Base-by-base conservation (phyloP, 2,329 filamentous ascomycete genomes). In the Pseudopithomyces chartarum region DNA sequence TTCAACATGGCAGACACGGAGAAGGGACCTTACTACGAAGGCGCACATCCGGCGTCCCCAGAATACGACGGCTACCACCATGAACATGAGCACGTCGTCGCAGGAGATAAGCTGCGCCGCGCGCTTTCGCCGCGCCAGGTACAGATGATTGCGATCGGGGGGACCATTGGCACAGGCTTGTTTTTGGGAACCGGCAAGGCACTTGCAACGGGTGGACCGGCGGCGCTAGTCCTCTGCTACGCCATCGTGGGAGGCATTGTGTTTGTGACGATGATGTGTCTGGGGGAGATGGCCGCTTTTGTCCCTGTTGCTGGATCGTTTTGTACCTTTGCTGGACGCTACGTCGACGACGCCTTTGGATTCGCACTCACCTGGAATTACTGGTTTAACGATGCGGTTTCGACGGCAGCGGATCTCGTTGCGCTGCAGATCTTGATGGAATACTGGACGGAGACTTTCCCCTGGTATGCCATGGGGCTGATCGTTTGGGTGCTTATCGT, bases 131-230 rank as follows among this genome's bases (percentile, higher is more conserved):
- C 77, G 42, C 79, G 84, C 52, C 84, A 86, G 67, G 75, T 86
- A 51, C 82, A 86, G 69, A 86, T 86, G 84, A 86, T 86, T 67
- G 82, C 84, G 52, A 85, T 86, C 15, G 84, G 84, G 59, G 84
- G 84, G 53, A 84, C 83, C 11, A 86, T 86, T 56, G 84, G 84
- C 63, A 84, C 84, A 59, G 84, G 84, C 64, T 82, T 86, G 69
- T 86, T 86, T 66, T 82, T 86, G 62, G 83, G 84, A 55, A 84
- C 83, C 13, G 84, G 84, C 56, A 74, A 76, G 60, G 82, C 84
- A 20, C 74, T 86, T 8, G 71, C 72, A 54, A 80, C 78, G 48
- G 84, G 83, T 69, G 71, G 71, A 1, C 70, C 71, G 6, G 70
- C 60, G 32, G 63, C 64, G 20, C 55, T 73, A 1, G 59, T 73